These are phyloP conservation scores for Collybia sordida DNA, from an alignment of 768 basidiomycete species.

Conservation along the genomic window DNA sequence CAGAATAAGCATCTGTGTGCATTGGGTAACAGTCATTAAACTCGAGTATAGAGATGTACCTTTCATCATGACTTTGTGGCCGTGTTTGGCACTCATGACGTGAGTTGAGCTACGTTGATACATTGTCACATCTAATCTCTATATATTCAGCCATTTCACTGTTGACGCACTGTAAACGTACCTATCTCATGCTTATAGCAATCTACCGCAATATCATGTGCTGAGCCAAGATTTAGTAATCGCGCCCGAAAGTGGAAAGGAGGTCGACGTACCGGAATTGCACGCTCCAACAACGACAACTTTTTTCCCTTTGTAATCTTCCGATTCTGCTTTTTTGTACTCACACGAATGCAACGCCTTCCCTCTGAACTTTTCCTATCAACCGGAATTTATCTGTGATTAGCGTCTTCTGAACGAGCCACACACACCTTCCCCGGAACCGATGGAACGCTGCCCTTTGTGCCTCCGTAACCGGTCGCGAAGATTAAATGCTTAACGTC, in stretches of 20 bases:
- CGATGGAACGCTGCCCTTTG: slow-evolving; percentile 42
- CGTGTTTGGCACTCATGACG: slow-evolving; percentile 15
- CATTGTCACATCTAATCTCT: slow-evolving; percentile 53
- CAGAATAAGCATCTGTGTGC: slow-evolving; percentile 33
- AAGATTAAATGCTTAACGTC: slow-evolving; percentile 48
- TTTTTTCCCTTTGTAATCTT: slow-evolving; percentile 71
- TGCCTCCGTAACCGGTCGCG: slow-evolving; percentile 50
- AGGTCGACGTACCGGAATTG: slow-evolving; percentile 51
- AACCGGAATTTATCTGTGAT: neutral
- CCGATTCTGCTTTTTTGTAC: slow-evolving; percentile 51
- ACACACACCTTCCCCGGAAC: slow-evolving; percentile 43
- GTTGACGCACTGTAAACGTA: slow-evolving; percentile 7
- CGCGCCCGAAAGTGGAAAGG: neutral
- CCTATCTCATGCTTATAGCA: slow-evolving; percentile 43
- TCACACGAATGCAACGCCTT: slow-evolving; percentile 58
- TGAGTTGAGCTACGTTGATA: slow-evolving; percentile 49
- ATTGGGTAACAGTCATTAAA: neutral
- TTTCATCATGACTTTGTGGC: slow-evolving; percentile 19
- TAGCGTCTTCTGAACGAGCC: neutral
- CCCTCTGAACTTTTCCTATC: slow-evolving; percentile 60
- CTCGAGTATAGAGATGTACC: slow-evolving; percentile 11
- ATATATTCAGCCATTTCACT: too few relatives aligned
- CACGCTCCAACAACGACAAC: slow-evolving; percentile 68
- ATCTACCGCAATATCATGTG: slow-evolving; percentile 44
- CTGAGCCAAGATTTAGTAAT: too few relatives aligned